A percentile compares a stretch with the other conserved stretches of the same genome.
phyloP scores from a whole-genome alignment of 192 early-diverging fungal species.

The Tieghemiomyces parasiticus region DNA sequence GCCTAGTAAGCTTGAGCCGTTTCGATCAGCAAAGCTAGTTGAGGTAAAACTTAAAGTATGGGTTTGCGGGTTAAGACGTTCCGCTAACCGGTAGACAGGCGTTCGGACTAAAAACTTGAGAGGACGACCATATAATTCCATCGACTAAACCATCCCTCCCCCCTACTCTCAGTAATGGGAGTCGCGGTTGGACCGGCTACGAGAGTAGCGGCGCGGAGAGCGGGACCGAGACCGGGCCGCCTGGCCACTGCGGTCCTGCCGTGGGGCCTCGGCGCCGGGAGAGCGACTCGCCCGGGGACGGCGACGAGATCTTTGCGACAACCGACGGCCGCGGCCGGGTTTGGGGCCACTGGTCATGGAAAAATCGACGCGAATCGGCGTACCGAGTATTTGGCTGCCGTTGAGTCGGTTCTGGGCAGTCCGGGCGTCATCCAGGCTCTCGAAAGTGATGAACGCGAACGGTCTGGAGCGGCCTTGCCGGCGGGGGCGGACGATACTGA shows the following conservation, averaged over 20 bases:
- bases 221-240: neutral
- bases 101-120: too few species aligned
- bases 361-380: neutral
- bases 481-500: neutral
- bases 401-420: neutral
- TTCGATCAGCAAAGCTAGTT: too few species aligned
- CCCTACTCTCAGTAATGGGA: too few species aligned
- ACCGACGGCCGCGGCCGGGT: neutral
- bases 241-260: neutral
- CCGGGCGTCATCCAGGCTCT: neutral
- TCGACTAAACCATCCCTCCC: too few species aligned
- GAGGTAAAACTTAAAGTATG: too few species aligned
- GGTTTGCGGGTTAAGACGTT: too few species aligned
- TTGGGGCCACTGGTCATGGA: neutral
- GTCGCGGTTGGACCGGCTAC: neutral
- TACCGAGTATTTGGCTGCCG: neutral
- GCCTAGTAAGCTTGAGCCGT: too few species aligned
- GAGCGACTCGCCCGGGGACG: neutral
- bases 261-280: neutral
- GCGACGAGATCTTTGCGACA: neutral
- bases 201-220: neutral
- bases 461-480: neutral
- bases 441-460: neutral
- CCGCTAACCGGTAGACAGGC: too few species aligned
- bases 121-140: too few species aligned